A percentile compares a stretch with the other conserved stretches of the same genome.
phyloP scores from a whole-genome alignment of 106 monocot genomes.

The Phalaenopsis equestris region DNA sequence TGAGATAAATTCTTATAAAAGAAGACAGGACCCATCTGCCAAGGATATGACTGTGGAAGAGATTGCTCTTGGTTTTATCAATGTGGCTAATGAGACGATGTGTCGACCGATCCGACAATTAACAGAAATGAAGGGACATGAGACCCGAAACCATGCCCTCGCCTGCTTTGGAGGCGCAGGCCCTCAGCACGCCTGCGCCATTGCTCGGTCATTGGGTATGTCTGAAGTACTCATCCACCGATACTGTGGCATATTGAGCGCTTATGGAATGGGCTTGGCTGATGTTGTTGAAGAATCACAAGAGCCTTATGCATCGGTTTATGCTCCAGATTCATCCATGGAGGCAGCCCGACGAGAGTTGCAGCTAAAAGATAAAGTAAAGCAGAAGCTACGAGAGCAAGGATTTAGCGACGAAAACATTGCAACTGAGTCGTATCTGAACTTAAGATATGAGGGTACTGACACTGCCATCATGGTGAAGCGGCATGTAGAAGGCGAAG shows the following conservation, averaged over 20 bases:
- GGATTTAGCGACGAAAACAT: slow-evolving; percentile 77
- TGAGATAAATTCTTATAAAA: slow-evolving; percentile 67
- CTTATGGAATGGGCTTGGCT: slow-evolving; percentile 96
- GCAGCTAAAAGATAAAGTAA: slow-evolving; percentile 40
- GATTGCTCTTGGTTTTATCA: slow-evolving; percentile 85
- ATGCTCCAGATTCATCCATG: slow-evolving; percentile 29
- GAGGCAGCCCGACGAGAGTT: slow-evolving; percentile 62
- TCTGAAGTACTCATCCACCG: slow-evolving; percentile 79
- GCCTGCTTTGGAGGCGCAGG: slow-evolving; percentile 98
- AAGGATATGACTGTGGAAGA: slow-evolving; percentile 83
- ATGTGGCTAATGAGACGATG: slow-evolving; percentile 97
- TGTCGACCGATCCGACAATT: slow-evolving; percentile 88
- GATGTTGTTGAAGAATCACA: slow-evolving; percentile 90
- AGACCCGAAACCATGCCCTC: slow-evolving; percentile 84
- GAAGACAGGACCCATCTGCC: slow-evolving; percentile 42
- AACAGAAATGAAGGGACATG: slow-evolving; percentile 99
- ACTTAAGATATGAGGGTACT: slow-evolving; percentile 92
- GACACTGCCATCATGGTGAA: slow-evolving; percentile 98
- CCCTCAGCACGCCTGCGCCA: slow-evolving; percentile 91
- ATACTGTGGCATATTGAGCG: slow-evolving; percentile 94
- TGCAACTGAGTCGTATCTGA: slow-evolving; percentile 62
- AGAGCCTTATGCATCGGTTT: slow-evolving; percentile 77
- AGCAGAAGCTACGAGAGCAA: slow-evolving; percentile 57
- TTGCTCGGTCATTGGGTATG: slow-evolving; percentile 86
- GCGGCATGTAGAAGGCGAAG: slow-evolving; percentile 25